Base-by-base conservation (phyloP, 768 basidiomycete genomes). In the Hydnum rufescens region DNA sequence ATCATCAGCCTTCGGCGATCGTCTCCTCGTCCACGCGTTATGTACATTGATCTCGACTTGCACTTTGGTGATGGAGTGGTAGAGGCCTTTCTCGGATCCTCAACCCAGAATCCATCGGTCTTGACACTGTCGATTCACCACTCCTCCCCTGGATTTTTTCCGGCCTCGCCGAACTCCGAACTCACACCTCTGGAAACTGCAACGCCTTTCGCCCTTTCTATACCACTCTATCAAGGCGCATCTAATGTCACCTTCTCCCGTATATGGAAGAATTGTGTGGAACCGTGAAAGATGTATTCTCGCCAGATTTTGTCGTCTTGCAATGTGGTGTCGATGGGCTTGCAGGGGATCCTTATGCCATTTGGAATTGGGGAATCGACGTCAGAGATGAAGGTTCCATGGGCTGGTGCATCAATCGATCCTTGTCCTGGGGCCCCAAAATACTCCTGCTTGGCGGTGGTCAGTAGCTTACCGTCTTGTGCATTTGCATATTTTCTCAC, bases 31-130 rank as follows among this genome's bases (percentile, higher is more conserved):
- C 13, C 55, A 3, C 74, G 82, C 2, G 71, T 90, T 6, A 77
- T 96, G 75, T 95, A 95, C 65, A 71, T 97, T 48, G 92, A 96
- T 61, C 67, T 96, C 5, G 92, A 96, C 62, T 70, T 95, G 2
- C 92, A 96, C 63, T 89, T 86, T 59, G 84, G 82, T 3, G 89
- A 95, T 60, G 88, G 76, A 0, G 87, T 92, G 43, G 81, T 82
- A 0, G 73, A 82, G 34, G 85, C 88, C 0, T 85, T 88, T 61
- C 64, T 71, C 53, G 65, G 71, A 1, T 58, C 59, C 23, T 64
- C 67, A 1, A 59, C 67, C 5, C 58, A 57, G 23, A 54, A 56
- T 8, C 65, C 70, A 61, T 55, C 66, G 60, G 61, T 68, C 28
- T 60, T 72, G 25, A 90, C 86, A 2, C 61, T 95, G 48, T 92